phyloP scores from a whole-genome alignment of 192 early-diverging fungal species.

The Pilobolus umbonatus region DNA sequence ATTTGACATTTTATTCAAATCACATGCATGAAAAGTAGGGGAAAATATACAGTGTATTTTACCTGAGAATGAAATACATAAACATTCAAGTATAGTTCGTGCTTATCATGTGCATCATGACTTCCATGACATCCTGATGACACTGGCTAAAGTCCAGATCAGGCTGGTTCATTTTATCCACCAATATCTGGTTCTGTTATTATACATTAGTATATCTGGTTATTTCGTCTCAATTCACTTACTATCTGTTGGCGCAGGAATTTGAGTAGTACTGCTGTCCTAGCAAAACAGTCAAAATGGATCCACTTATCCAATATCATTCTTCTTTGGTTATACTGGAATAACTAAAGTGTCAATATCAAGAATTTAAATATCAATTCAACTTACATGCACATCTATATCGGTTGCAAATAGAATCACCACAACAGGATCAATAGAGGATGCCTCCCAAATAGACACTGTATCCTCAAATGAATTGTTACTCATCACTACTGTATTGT shows the following conservation, averaged over 20 bases:
- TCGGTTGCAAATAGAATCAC: slow-evolving; percentile 47
- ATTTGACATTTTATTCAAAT: too few species aligned
- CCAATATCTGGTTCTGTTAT: slow-evolving; percentile 26
- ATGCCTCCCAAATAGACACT: slow-evolving; percentile 50
- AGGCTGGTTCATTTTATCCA: slow-evolving; percentile 31
- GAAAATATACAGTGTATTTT: too few species aligned
- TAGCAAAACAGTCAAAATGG: slow-evolving; percentile 46
- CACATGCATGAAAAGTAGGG: too few species aligned
- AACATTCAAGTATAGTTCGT: too few species aligned
- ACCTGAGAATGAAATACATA: too few species aligned
- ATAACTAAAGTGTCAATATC: background rate
- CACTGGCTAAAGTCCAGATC: slow-evolving; percentile 12
- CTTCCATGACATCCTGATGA: slow-evolving; percentile 7
- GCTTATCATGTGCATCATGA: slow-evolving; percentile 4
- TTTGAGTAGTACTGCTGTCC: slow-evolving; percentile 48
- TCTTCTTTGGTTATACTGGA: slow-evolving; percentile 38
- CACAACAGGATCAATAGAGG: slow-evolving; percentile 36
- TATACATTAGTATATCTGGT: background rate
- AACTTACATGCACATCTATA: slow-evolving; percentile 41
- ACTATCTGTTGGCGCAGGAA: slow-evolving; percentile 47
- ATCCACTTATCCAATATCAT: slow-evolving; percentile 49
- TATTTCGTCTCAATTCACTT: slow-evolving; percentile 1
- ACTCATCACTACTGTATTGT: slow-evolving; percentile 45
- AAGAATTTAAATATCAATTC: background rate
- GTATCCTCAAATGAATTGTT: slow-evolving; percentile 12